Evolutionary conservation across 2,329 filamentous ascomycete genomes (phyloP).

Genomic region (Apiospora sp.): DNA sequence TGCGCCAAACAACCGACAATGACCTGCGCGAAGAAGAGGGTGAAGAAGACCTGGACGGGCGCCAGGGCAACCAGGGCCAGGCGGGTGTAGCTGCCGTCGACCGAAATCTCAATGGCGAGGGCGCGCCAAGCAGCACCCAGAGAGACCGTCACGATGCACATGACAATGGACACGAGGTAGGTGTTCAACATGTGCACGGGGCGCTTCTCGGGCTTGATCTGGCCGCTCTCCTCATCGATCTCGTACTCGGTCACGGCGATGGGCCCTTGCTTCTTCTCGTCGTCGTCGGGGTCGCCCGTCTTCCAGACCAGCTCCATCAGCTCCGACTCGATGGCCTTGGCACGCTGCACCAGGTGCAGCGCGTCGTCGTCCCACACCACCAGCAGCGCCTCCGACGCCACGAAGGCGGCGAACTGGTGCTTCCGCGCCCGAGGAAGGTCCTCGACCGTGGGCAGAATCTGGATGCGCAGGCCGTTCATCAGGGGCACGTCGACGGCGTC

Average conservation of each 20-base stretch:
- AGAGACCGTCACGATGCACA: constrained; percentile 70
- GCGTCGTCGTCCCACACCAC: constrained; percentile 87
- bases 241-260: constrained; percentile 58
- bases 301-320: constrained; percentile 82
- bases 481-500: constrained; percentile 78
- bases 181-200: constrained; percentile 76
- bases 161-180: constrained; percentile 70
- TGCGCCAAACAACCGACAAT: constrained; percentile 79
- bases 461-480: constrained; percentile 78
- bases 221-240: constrained; percentile 76
- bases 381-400: constrained; percentile 74
- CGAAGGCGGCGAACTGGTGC: constrained; percentile 82
- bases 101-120: constrained; percentile 71
- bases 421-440: constrained; percentile 76
- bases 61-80: constrained; percentile 71
- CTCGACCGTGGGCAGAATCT: constrained; percentile 76
- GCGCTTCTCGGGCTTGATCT: constrained; percentile 69
- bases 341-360: constrained; percentile 72
- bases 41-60: constrained; percentile 81
- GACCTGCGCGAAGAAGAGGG: constrained; percentile 81
- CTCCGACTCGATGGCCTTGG: constrained; percentile 76
- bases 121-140: constrained; percentile 75
- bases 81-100: constrained; percentile 69
- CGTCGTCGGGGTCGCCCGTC: constrained; percentile 58
- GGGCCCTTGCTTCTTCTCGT: constrained; percentile 57